Evolutionary conservation across 2,329 filamentous ascomycete genomes (phyloP), one percentile per base, ranked within the genome.

Genomic region (Lasiodiplodia sp.): DNA sequence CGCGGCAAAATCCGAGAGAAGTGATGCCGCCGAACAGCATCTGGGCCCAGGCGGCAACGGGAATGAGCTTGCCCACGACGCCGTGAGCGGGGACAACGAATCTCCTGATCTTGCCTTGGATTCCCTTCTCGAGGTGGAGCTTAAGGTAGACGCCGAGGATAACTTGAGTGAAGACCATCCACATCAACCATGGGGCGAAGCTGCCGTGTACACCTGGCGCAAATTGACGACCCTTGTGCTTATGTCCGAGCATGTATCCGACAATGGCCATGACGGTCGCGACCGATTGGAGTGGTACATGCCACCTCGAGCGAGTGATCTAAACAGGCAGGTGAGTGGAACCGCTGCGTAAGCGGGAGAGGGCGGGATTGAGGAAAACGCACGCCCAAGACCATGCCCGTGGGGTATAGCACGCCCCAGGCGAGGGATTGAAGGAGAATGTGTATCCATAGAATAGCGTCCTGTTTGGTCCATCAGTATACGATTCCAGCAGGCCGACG

Each of bases 1-100:
- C 93, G 72, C 93, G 92, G 79, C 96, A 99, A 84, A 97, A 98
- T 25, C 96, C 96, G 68, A 97, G 85, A 4, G 92, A 86, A 0
- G 95, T 95, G 75, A 99, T 97, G 49, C 94, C 96, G 63, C 96
- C 96, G 79, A 99, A 97, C 7, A 99, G 78, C 89, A 99, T 96
- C 83, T 99, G 96, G 6, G 90, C 86, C 96, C 96, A 99, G 31
- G 91, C 88, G 1, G 94, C 85, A 2, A 98, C 82, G 1, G 96
- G 96, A 85, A 99, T 92, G 1, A 88, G 82, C 81, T 97, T 97
- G 72, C 96, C 96, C 49, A 97, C 81, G 68, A 97, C 80, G 25
- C 92, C 91, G 78, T 99, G 96, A 31, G 86, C 86, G 16, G 89
- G 82, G 7, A 95, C 91, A 56, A 95, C 85, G 64, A 89, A 83